Conservation (phyloP, 73 alveolate species). For the Effrenium voratum region DNA sequence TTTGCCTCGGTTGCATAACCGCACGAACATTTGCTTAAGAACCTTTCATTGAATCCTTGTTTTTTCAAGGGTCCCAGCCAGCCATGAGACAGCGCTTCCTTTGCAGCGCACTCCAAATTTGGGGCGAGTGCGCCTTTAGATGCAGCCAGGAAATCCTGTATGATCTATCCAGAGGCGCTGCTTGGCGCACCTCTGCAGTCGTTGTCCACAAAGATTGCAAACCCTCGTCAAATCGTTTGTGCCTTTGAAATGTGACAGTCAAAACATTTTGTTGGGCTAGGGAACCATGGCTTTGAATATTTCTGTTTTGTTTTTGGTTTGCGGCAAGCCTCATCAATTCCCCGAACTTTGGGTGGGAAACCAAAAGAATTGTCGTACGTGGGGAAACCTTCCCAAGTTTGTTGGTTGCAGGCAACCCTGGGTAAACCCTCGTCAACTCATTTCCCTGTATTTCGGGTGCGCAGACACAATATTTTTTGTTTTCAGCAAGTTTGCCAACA, state of each 20-base stretch:
- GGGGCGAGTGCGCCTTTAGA: neutral
- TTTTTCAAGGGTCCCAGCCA: neutral
- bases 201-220: no score
- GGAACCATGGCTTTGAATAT: no score
- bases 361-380: neutral
- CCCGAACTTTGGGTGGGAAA: neutral
- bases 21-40: neutral
- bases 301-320: no score
- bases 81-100: neutral
- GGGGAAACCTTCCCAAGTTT: neutral
- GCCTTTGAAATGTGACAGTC: no score
- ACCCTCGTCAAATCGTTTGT: no score
- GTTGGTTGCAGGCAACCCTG: neutral
- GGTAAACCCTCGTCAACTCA: neutral
- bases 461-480: neutral
- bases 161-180: conserved; percentile 3
- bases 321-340: neutral
- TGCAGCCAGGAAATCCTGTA: neutral
- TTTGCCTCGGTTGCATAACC: neutral
- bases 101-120: neutral
- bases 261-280: no score
- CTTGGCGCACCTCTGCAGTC: neutral
- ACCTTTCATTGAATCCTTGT: neutral
- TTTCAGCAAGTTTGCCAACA: no score
- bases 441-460: neutral